Evolutionary conservation across 257 asterid genomes (phyloP).

Genomic region (Lantana camara): DNA sequence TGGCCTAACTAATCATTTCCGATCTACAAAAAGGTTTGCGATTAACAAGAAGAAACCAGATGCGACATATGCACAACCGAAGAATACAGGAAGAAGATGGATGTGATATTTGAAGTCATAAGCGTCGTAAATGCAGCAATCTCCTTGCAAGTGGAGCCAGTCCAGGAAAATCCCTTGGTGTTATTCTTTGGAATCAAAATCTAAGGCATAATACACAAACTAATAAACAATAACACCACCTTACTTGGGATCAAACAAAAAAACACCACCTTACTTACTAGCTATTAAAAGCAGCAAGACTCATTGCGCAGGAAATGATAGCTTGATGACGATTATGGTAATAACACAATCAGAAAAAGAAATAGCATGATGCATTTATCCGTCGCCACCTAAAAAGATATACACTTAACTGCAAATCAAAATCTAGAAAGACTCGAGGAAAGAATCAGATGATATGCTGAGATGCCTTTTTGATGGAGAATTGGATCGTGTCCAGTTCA

Average conservation of each 20-base stretch:
- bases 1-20: conserved; percentile 24
- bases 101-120: not conserved
- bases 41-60: conserved; percentile 28
- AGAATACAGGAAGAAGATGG: conserved; percentile 24
- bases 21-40: conserved; percentile 34
- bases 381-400: conserved; percentile 95
- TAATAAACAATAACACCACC: conserved; percentile 26
- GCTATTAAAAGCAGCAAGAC: too few species aligned
- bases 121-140: conserved; percentile 44
- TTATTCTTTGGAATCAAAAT: conserved; percentile 85
- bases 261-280: not conserved
- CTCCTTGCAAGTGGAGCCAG: conserved; percentile 96
- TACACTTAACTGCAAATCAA: too few species aligned
- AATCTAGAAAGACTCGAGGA: conserved; percentile 21
- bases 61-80: conserved; percentile 44
- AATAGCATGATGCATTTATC: conserved; percentile 95
- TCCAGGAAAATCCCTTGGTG: conserved; percentile 87
- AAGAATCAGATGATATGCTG: conserved; percentile 64
- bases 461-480: conserved; percentile 91
- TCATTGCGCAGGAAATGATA: conserved; percentile 27
- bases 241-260: not conserved
- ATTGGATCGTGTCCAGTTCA: conserved; percentile 93
- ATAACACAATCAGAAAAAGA: conserved; percentile 86
- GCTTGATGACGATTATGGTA: conserved; percentile 89
- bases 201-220: conserved; percentile 41